These are phyloP conservation scores for Botryobasidium botryosum DNA, from an alignment of 768 basidiomycete species.

Conservation along the genomic window DNA sequence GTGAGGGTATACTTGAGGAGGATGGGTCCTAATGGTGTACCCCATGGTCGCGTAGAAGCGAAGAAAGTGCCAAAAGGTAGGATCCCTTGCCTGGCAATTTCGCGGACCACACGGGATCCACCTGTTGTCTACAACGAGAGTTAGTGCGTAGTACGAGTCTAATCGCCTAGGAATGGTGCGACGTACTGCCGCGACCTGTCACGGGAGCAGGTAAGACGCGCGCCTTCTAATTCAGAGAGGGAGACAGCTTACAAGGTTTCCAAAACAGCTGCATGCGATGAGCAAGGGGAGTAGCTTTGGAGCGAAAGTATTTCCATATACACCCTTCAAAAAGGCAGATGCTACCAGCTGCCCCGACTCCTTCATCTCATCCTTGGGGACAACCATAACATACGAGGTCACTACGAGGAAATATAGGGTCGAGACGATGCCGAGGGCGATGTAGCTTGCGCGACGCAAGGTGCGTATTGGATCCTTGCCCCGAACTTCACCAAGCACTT, in stretches of 20 bases:
- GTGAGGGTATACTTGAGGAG: no score
- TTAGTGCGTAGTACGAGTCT: no score
- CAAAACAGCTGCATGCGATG: no score
- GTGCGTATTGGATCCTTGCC: neutral
- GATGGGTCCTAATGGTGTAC: slow-evolving; percentile 14
- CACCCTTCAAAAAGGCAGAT: slow-evolving; percentile 13
- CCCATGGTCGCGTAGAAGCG: slow-evolving; percentile 15
- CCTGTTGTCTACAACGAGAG: no score
- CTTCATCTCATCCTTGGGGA: slow-evolving; percentile 12
- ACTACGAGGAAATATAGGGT: neutral
- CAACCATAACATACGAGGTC: slow-evolving; percentile 17
- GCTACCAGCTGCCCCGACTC: slow-evolving; percentile 12
- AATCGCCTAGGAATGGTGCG: no score
- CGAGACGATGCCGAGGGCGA: neutral
- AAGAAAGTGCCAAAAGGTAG: slow-evolving; percentile 11
- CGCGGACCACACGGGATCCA: slow-evolving; percentile 9
- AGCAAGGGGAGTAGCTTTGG: no score
- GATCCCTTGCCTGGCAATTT: slow-evolving; percentile 10
- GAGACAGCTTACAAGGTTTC: no score
- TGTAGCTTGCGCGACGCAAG: neutral
- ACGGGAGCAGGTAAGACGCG: no score
- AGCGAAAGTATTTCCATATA: no score
- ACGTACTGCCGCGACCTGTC: no score
- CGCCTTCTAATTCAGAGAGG: no score
- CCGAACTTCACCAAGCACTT: no score